Evolutionary conservation across 139 green algal species (phyloP), one percentile per base, ranked within the genome.

Genomic region (Gonium pectorale): DNA sequence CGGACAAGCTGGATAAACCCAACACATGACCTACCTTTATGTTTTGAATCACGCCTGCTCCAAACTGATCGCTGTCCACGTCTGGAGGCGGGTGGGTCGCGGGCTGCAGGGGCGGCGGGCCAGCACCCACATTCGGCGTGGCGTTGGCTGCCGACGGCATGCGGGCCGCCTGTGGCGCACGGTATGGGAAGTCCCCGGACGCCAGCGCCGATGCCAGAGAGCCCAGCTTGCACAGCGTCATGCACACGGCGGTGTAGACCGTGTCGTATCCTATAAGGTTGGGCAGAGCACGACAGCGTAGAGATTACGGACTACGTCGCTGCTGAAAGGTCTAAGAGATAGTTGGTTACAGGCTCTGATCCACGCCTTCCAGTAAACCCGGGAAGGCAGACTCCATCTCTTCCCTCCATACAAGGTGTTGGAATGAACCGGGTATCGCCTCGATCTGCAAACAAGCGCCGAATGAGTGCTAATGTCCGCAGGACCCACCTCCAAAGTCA

Each of bases 161-260:
- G 64, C 35, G 64, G 22, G 35, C 35, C 64, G 67, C 41, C 9
- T 31, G 24, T 33, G 35, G 46, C n/a, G 1, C 35, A 19, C 9
- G 21, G 72, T 15, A n/a, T 24, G 72, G 33, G 51, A 67, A 80
- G 72, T 21, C 33, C 11, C 51, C 41, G 11, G 9, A 21, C 33
- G 72, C 33, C 51, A 80, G 51, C 17, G 72, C 72, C 5, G 72
- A 24, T 5, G 51, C 72, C 35, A 80, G 52, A 11, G 72, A 80
- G 49, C 72, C 72, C 72, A 80, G 13, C 17, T 80, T 51, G 35
- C 72, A 80, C 8, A 67, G 52, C 1, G 72, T 80, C 72, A 80
- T 80, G 51, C 33, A 51, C 27, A 80, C 72, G 51, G 72, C 72
- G 72, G 51, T 67, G 72, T 51, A 80, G 22, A 67, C 51, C 22